A percentile compares a stretch with the other conserved stretches of the same genome.
Evolutionary conservation across 495 filamentous ascomycete species (phyloP).

Genomic region (Astrocystis sublimbata): DNA sequence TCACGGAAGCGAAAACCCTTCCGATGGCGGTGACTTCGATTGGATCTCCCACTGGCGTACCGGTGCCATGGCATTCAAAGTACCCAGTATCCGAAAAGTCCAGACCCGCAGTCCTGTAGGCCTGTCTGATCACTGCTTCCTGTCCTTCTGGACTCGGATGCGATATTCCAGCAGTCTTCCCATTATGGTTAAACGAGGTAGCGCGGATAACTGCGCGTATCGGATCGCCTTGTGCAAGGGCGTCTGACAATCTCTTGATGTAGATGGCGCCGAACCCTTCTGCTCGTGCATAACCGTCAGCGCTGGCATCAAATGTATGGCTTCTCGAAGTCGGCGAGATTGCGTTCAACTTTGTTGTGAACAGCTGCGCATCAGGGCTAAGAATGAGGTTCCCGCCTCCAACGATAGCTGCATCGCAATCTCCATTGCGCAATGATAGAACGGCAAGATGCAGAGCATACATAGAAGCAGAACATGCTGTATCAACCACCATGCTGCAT

Average conservation of each 20-base stretch:
- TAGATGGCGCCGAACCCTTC: conserved; percentile 57
- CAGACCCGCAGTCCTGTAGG: conserved; percentile 49
- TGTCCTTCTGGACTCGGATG: conserved; percentile 52
- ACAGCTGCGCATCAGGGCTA: conserved; percentile 36
- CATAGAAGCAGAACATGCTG: conserved; percentile 76
- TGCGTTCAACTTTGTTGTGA: conserved; percentile 22
- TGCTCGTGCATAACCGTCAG: conserved; percentile 59
- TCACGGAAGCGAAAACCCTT: conserved; percentile 16
- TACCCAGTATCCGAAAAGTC: conserved; percentile 47
- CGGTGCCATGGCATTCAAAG: conserved; percentile 48
- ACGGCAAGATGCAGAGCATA: conserved; percentile 60
- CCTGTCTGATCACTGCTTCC: conserved; percentile 46
- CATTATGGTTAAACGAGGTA: conserved; percentile 54
- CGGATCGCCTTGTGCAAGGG: conserved; percentile 38
- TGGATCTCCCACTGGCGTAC: conserved; percentile 59
- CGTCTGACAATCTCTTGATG: conserved; percentile 54
- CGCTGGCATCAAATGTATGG: conserved; percentile 53
- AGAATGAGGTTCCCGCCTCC: conserved; percentile 48
- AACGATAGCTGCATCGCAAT: conserved; percentile 41
- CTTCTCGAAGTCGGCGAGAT: conserved; percentile 39
- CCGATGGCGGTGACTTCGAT: conserved; percentile 52
- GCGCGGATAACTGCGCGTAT: conserved; percentile 60
- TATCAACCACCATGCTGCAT: conserved; percentile 69
- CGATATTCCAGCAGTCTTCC: conserved; percentile 51
- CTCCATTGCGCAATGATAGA: conserved; percentile 59